Evolutionary conservation across 768 basidiomycete genomes (phyloP).

Genomic region (Tulasnella sp.): DNA sequence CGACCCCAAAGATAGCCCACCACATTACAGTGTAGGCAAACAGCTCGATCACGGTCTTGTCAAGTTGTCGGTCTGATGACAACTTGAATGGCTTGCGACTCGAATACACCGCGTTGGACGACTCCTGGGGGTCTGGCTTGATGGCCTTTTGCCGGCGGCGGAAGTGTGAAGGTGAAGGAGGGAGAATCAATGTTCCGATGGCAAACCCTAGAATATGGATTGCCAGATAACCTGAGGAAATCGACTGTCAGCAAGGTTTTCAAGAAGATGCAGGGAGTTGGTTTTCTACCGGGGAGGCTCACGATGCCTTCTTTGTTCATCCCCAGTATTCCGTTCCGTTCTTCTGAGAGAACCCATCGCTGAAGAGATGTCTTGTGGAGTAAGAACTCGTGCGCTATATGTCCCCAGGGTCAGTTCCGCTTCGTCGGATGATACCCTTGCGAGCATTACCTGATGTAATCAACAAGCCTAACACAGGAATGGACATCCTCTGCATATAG

Average conservation of each 20-base stretch:
- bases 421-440: not conserved
- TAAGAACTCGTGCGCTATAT: slow-evolving; percentile 64
- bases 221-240: slow-evolving; percentile 70
- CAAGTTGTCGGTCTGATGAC: slow-evolving; percentile 34
- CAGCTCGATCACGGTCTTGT: slow-evolving; percentile 72
- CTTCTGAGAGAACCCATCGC: slow-evolving; percentile 60
- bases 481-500: slow-evolving; percentile 53
- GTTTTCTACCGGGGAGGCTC: slow-evolving; percentile 61
- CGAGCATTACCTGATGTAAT: slow-evolving; percentile 47
- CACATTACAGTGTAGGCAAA: slow-evolving; percentile 72
- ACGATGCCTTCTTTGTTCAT: slow-evolving; percentile 91
- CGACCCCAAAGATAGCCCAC: slow-evolving; percentile 58
- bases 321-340: slow-evolving; percentile 60
- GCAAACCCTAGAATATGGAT: slow-evolving; percentile 85
- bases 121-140: not conserved
- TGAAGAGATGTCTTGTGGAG: slow-evolving; percentile 58
- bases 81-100: not conserved
- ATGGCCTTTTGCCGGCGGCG: slow-evolving; percentile 44
- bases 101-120: not conserved
- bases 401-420: slow-evolving; percentile 35
- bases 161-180: slow-evolving; percentile 71
- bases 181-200: slow-evolving; percentile 73
- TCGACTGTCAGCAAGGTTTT: not conserved
- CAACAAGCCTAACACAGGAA: slow-evolving; percentile 59
- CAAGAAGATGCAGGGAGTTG: not conserved